These are phyloP conservation scores for Gynandropsis gynandra DNA, from an alignment of 345 rosid genomes.

Conservation along the genomic window DNA sequence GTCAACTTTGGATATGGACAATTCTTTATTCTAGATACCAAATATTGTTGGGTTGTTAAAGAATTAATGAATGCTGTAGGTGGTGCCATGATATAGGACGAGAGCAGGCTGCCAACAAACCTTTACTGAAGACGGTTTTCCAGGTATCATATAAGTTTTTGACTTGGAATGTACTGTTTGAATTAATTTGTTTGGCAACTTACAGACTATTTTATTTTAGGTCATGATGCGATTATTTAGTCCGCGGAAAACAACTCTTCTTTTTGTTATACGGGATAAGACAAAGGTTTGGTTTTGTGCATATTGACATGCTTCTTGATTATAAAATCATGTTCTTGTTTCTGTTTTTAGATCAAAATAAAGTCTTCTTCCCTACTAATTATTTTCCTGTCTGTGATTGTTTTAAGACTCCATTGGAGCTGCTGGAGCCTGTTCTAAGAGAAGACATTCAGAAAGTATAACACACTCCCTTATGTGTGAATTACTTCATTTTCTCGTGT, in stretches of 20 bases:
- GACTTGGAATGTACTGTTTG: constrained; percentile 6
- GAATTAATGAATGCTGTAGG: constrained; percentile 33
- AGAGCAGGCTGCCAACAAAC: constrained; percentile 89
- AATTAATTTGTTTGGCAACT: constrained; percentile 11
- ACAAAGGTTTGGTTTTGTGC: constrained; percentile 46
- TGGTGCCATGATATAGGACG: constrained; percentile 96
- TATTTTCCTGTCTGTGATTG: constrained; percentile 1
- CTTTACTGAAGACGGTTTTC: constrained; percentile 81
- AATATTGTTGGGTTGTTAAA: constrained; percentile 14
- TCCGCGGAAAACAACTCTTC: constrained; percentile 81
- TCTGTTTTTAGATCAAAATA: constrained; percentile 5
- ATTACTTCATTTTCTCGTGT: neutral
- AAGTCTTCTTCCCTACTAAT: constrained; percentile 7
- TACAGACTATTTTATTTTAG: constrained; percentile 29
- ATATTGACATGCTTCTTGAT: constrained; percentile 3
- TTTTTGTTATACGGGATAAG: constrained; percentile 88
- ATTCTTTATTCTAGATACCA: neutral
- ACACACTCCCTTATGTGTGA: neutral
- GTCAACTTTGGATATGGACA: neutral
- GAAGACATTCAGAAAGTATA: constrained; percentile 78
- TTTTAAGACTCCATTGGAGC: constrained; percentile 62
- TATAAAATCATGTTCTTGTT: constrained; percentile 5
- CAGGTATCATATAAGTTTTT: constrained; percentile 40
- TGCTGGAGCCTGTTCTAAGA: constrained; percentile 55
- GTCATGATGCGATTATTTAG: constrained; percentile 86